Percentiles rank a stretch among this genome's conserved stretches.
Evolutionary conservation across 805 yeast genomes (phyloP).

Genomic region (Saturnispora besseyi): DNA sequence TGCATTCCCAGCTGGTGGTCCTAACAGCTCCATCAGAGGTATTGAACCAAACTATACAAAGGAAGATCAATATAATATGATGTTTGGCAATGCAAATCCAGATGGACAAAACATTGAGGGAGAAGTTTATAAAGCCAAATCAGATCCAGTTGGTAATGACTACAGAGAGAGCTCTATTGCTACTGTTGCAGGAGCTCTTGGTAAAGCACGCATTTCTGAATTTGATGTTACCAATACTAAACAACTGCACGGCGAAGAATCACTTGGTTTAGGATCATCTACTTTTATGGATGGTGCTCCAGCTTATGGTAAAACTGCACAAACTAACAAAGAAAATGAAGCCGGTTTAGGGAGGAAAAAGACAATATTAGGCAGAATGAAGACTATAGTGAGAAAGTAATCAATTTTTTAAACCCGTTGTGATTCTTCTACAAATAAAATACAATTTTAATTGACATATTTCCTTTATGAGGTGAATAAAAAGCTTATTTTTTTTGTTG

Average conservation of each 20-base stretch:
- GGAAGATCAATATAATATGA: constrained; percentile 58
- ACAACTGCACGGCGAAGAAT: constrained; percentile 76
- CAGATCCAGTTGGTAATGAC: constrained; percentile 14
- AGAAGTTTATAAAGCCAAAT: not conserved
- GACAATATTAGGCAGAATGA: constrained; percentile 76
- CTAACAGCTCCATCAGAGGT: constrained; percentile 78
- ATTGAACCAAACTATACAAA: constrained; percentile 45
- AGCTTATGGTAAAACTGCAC: constrained; percentile 35
- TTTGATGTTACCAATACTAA: constrained; percentile 53
- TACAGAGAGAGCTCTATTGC: constrained; percentile 22
- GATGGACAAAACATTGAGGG: constrained; percentile 39
- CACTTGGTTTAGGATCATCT: constrained; percentile 84
- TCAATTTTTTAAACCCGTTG: not conserved
- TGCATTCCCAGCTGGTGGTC: constrained; percentile 95
- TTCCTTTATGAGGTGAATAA: not conserved
- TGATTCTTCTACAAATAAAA: not conserved
- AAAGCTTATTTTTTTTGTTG: not conserved
- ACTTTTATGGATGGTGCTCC: constrained; percentile 97
- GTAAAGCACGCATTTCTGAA: constrained; percentile 44
- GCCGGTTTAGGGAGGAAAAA: constrained; percentile 68
- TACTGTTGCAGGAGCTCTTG: constrained; percentile 25
- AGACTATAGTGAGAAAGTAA: constrained; percentile 44
- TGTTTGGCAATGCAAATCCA: constrained; percentile 53
- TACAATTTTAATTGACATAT: not conserved
- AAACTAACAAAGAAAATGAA: constrained; percentile 31